phyloP scores from a whole-genome alignment of 352 stramenopile genomes.

The Blastocystis sp. region DNA sequence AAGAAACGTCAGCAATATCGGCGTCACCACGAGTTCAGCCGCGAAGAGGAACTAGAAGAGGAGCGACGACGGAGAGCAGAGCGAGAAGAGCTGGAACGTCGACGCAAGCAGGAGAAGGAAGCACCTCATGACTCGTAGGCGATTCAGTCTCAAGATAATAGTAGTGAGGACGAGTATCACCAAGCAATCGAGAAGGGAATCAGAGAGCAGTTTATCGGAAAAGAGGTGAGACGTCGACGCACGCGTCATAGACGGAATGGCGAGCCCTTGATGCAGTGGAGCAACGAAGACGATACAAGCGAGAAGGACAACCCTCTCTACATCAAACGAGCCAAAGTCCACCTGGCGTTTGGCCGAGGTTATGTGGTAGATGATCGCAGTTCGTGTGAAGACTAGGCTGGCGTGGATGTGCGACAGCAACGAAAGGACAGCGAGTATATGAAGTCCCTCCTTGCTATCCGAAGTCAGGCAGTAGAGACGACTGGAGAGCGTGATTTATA shows the following conservation, averaged over 20 bases:
- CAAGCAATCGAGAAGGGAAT: conserved; percentile 65
- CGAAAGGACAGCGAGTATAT: conserved; percentile 70
- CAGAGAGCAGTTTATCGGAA: conserved; percentile 84
- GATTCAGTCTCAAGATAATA: background rate
- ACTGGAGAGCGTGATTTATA: conserved; percentile 71
- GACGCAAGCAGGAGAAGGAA: conserved; percentile 69
- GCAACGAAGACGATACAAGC: conserved; percentile 82
- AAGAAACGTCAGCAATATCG: background rate
- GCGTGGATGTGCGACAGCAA: conserved; percentile 84
- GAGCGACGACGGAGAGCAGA: conserved; percentile 67
- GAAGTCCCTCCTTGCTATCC: conserved; percentile 4
- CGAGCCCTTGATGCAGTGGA: conserved; percentile 85
- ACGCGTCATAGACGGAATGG: conserved; percentile 76
- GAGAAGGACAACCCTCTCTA: conserved; percentile 83
- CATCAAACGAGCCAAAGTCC: conserved; percentile 77
- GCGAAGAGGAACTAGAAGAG: conserved; percentile 48
- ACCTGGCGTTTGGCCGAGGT: conserved; percentile 80
- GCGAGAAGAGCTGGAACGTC: conserved; percentile 64
- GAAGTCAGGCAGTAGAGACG: conserved; percentile 65
- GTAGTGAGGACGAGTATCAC: conserved; percentile 39
- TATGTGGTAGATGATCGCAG: conserved; percentile 72
- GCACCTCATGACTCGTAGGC: conserved; percentile 32
- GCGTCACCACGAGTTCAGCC: conserved; percentile 5
- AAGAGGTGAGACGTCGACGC: conserved; percentile 80
- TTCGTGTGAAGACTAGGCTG: conserved; percentile 65